Evolutionary conservation across 805 yeast species (phyloP).

Genomic region (Candida sithepensis): DNA sequence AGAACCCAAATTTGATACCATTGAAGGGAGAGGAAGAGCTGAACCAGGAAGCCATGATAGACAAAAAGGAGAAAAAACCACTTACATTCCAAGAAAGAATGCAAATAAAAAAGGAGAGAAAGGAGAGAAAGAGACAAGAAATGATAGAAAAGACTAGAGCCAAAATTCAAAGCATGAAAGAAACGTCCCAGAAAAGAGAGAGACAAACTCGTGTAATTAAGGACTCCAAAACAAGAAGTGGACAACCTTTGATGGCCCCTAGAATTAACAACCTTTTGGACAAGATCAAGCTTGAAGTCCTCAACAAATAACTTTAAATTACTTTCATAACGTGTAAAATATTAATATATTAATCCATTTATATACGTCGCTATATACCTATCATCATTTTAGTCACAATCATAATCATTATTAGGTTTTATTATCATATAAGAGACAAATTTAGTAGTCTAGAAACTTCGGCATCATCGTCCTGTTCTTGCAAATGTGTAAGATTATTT

Average conservation of each 20-base stretch:
- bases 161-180: conserved; percentile 30
- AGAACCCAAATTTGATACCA: background rate
- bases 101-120: conserved; percentile 44
- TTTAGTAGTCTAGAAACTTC: conserved; percentile 14
- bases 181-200: conserved; percentile 41
- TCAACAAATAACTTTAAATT: conserved; percentile 3
- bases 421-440: conserved; percentile 8
- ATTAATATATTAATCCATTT: background rate
- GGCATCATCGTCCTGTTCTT: conserved; percentile 5
- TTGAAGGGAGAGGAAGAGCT: conserved; percentile 12
- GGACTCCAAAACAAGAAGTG: conserved; percentile 56
- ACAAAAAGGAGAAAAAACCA: conserved; percentile 30
- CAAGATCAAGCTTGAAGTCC: conserved; percentile 56
- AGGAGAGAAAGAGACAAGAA: conserved; percentile 37
- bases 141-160: conserved; percentile 37
- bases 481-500: conserved; percentile 5
- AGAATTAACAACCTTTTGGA: conserved; percentile 74
- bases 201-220: conserved; percentile 39
- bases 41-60: conserved; percentile 4
- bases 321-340: background rate
- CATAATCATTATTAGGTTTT: background rate
- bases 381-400: no score
- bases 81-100: conserved; percentile 42
- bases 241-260: conserved; percentile 92
- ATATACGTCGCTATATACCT: background rate